Evolutionary conservation across 1,284 basidiomycete genomes (phyloP), one percentile per base, ranked within the genome.

Genomic region (Trametes versicolor): DNA sequence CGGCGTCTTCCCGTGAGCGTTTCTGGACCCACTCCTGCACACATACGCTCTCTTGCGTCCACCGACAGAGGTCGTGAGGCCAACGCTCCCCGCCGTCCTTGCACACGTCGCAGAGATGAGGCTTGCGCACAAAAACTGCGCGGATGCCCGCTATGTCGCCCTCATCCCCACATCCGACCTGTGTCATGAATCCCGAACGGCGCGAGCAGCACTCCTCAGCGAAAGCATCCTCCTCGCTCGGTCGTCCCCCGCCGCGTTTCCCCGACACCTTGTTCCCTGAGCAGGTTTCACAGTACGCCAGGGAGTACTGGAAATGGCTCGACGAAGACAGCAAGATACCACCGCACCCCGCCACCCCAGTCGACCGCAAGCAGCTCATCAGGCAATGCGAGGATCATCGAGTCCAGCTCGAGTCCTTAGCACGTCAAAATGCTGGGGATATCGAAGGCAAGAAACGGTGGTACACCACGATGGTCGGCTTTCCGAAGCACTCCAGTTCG

Each of bases 1-100:
- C 19, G 48, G 55, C 51, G 41, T 49, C 50, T 58, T 50, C 21
- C 29, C 9, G 51, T 49, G 62, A 50, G 53, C 55, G 58, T 60
- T 21, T n/a, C 52, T 57, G 63, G 58, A 65, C 63, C 67, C 67
- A 68, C 67, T 61, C 49, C 48, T 29, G 62, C 63, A 65, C 60
- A 68, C 67, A 65, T 37, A 27, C 23, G 34, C 37, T 57, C n/a
- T 47, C 49, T 62, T 52, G 50, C 15, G 27, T 32, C 41, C 57
- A 37, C 23, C 56, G 48, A 29, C 45, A n/a, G 25, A 29, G 47
- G 47, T 41, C 27, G 32, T 49, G 54, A 58, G 50, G 23, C 23
- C n/a, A 29, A n/a, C 13, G 23, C 25, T 36, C 43, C 10, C 7
- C 27, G 29, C 4, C 36, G 25, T 27, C 29, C 29, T 51, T 59